Base-by-base conservation (phyloP, 345 rosid species). In the Euphorbia tirucalli region DNA sequence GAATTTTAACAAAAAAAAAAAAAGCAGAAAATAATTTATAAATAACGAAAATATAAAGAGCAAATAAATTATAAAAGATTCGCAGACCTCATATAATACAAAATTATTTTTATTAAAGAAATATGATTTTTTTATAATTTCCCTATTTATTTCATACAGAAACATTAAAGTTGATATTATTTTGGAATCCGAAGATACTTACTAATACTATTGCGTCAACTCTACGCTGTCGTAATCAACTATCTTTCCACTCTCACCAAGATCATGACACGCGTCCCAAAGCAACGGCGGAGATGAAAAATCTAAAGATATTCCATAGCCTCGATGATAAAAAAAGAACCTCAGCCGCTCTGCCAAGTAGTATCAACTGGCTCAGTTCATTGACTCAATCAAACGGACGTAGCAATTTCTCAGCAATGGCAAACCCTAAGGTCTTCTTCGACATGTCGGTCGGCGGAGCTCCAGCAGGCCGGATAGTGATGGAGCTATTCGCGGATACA, bases 401-500 rank as follows among this genome's bases (percentile, higher is more conserved):
- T n/a, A n/a, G n/a, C n/a, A n/a, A n/a, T n/a, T n/a, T n/a, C n/a
- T 46, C 46, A 1, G 21, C 30, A 63, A 70, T 69, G 74, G 70
- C 58, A 61, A 69, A 69, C 66, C 79, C 79, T 43, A 75, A 11
- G 28, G 74, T 75, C 39, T 70, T 37, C 74, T 75, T 75, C 22
- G 79, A 75, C 41, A 69, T 69, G 74, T 0, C 50, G 2, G 1
- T 75, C 22, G 79, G 74, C 54, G 66, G 79, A 1, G 70, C 24
- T 18, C 70, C 74, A 0, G 70, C 60, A 0, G 79, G 74, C 43
- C 70, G 70, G 22, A 70, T 75, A 59, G 66, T 75, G 66, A 75
- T 75, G 44, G 74, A 75, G 70, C 60, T 75, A 62, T 75, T 54
- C 49, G 79, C 79, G 28, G 79, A 70, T 35, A 75, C 74, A 19